phyloP scores from a whole-genome alignment of 169 alveolate species.

The Perkinsus olseni region DNA sequence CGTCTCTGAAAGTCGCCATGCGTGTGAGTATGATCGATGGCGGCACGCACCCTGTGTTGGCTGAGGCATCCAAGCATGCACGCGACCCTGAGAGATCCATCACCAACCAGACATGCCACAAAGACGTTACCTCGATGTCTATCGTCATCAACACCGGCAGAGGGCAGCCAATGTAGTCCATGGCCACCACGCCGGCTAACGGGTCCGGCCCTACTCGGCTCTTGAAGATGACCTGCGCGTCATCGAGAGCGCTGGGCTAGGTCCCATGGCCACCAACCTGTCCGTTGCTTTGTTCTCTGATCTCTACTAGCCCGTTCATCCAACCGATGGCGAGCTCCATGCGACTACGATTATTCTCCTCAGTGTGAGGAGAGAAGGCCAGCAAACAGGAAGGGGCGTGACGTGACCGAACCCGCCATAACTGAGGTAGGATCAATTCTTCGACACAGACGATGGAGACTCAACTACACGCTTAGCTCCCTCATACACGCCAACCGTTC shows the following conservation, averaged over 20 bases:
- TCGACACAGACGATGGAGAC: background rate
- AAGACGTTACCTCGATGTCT: background rate
- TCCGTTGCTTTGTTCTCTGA: background rate
- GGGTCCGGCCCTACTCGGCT: background rate
- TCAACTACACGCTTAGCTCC: background rate
- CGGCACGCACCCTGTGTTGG: background rate
- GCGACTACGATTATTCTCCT: background rate
- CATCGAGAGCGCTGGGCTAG: background rate
- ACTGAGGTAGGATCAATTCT: background rate
- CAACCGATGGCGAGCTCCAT: background rate
- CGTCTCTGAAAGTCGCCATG: background rate
- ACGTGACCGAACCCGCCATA: background rate
- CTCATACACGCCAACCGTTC: background rate
- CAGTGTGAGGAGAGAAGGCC: background rate
- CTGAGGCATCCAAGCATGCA: background rate
- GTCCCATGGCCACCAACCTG: background rate
- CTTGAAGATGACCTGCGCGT: background rate
- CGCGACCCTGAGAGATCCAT: background rate
- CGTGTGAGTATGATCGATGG: background rate
- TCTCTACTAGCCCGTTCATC: background rate
- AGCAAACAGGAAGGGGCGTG: background rate
- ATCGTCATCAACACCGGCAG: background rate
- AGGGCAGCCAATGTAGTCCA: background rate
- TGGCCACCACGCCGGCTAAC: background rate
- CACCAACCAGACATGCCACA: background rate